Conservation (phyloP, 495 filamentous ascomycete genomes). For the Xylaria longipes region DNA sequence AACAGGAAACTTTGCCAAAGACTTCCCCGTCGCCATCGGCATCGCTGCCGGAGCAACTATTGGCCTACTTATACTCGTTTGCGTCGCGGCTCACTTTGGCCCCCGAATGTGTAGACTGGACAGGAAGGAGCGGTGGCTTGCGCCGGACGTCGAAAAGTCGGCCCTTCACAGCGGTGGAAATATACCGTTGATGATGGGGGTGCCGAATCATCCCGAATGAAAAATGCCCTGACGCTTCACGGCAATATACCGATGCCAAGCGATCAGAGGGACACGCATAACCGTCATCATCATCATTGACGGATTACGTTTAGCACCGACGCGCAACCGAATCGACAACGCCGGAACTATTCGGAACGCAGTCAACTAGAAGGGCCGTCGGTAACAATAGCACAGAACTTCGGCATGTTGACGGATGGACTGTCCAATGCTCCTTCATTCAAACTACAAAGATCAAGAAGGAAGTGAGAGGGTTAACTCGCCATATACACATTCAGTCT, state of each 20-base stretch:
- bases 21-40: slow-evolving; percentile 31
- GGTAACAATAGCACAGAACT: neutral
- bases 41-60: slow-evolving; percentile 29
- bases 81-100: slow-evolving; percentile 33
- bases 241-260: neutral
- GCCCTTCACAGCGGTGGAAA: neutral
- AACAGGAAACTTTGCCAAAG: slow-evolving; percentile 24
- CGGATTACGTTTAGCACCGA: neutral
- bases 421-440: neutral
- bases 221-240: neutral
- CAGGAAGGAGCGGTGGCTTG: slow-evolving; percentile 36
- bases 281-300: neutral
- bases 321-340: too few relatives aligned
- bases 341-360: neutral
- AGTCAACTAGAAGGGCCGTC: neutral
- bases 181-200: neutral
- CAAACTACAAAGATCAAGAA: neutral
- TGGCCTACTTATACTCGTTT: slow-evolving; percentile 28
- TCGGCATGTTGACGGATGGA: neutral
- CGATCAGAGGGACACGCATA: neutral
- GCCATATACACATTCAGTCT: neutral
- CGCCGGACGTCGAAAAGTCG: slow-evolving; percentile 15
- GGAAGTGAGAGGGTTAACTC: too few relatives aligned
- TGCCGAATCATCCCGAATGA: neutral
- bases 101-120: slow-evolving; percentile 30